Base-by-base conservation (phyloP, 192 early-diverging fungal species). In the Backusella morwellensis region DNA sequence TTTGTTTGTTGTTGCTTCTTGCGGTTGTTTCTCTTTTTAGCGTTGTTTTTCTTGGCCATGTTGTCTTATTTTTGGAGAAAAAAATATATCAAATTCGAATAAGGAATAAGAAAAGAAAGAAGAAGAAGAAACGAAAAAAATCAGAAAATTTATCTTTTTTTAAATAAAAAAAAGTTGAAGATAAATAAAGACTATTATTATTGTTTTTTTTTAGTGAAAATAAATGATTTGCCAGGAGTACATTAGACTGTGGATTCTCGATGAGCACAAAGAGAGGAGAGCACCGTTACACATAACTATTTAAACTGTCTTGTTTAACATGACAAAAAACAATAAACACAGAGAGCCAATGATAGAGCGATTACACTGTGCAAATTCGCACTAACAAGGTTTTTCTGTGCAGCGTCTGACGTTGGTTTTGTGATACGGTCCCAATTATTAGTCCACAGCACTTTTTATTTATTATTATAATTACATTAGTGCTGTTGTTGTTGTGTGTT, bases 221-320 rank as follows among this genome's bases (percentile, higher is more conserved):
- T 63, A 50, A 50, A 63, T 63, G 56, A 29, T 63, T 63, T 63
- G 56, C 56, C 56, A 63, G 56, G 56, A 63, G 56, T 63, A 63
- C 56, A 63, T 63, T 63, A 63, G 9, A 63, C 56, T 29, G 4
- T 56, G 54, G 54, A 56, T 23, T 56, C 54, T 63, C 23, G 21
- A 63, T 29, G 23, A 63, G 56, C 26, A 63, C 56, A 63, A 63
- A 63, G 56, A 63, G 56, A 63, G 56, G 56, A 63, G 56, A 63
- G 21, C 4, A 63, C 11, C 1, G 56, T 63, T 63, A 63, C 56
- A 63, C 56, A 9, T 63, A 63, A 26, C 23, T 63, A 63, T 63
- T 63, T 63, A 63, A 63, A 63, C 56, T 63, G 56, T 63, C 56
- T 63, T 63, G 56, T 63, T 29, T 63, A 63, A 63, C 56, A 63